Evolutionary conservation across 768 basidiomycete species (phyloP), one percentile per base, ranked within the genome.

Genomic region (Phanerochaete sordida): DNA sequence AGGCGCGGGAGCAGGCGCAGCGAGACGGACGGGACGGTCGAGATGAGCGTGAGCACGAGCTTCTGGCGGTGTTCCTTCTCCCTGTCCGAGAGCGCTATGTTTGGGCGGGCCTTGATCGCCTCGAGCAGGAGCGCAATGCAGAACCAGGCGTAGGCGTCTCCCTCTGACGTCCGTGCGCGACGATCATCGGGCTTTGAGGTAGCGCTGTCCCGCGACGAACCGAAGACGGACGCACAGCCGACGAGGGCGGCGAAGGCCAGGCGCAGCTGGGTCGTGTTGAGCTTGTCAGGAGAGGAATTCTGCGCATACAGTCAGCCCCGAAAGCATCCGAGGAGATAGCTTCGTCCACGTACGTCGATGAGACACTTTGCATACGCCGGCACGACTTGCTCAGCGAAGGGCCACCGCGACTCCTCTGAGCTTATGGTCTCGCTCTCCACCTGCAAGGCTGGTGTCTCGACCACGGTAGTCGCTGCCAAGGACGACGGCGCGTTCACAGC

Each of bases 181-280:
- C 23, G 23, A 21, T 15, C n/a, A 16, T 46, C 57, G 23, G 62
- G 44, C 39, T 65, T 21, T 23, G 30, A n/a, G 8, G 50, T 4
- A 11, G 31, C 13, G 1, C 5, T 33, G 4, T 9, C 5, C 19
- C 31, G 19, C 4, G 50, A 51, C 52, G 15, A 58, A 47, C 6
- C 67, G 35, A 37, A 66, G 64, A 44, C 76, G 71, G 53, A 75
- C 0, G 89, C 87, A 57, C 84, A 81, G 61, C 80, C 76, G 26
- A 91, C 84, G 13, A 93, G 77, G 7, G 87, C 81, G n/a, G 87
- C 77, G 67, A 83, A 93, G 6, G 93, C 91, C 43, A 92, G 78
- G 28, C 87, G 74, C 8, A 94, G 78, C 67, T 94, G 93, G 0
- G 77, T 58, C 0, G 81, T 81, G 59, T 77, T 87, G 15, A 95